Base-by-base conservation (phyloP, 1,284 basidiomycete genomes). In the Irpex sp. region DNA sequence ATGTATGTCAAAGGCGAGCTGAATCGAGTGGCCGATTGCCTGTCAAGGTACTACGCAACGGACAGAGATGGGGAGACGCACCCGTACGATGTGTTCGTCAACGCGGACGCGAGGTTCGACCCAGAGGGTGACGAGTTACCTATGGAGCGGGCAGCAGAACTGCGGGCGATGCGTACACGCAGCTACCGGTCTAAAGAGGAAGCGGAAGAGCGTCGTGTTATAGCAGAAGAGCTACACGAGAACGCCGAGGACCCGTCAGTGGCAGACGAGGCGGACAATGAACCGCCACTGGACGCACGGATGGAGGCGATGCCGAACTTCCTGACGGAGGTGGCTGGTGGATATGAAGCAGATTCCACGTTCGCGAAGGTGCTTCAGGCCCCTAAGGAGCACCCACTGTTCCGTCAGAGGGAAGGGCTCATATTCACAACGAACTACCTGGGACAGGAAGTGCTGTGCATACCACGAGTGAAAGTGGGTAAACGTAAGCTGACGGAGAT, bases 21-120 rank as follows among this genome's bases (percentile, higher is more conserved):
- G 21, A 60, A 77, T 54, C 68, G 64, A 45, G 68, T 76, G 0
- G 73, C 72, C 0, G 73, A 77, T 55, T 57, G 57, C 14, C 56
- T 75, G 10, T 77, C 69, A 1, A 5, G 60, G 36, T 61, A 57
- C n/a, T 61, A 48, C 35, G 39, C 68, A 1, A 49, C n/a, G 5
- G 60, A 57, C 23, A 14, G 23, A 10, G 42, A 57, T 2, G 49
- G 49, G 8, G 56, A 61, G 35, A 10, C 19, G 10, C 60, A 61
- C 47, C 5, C 28, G 3, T 36, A 51, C 47, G 51, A 59, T 35
- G 58, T 56, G 28, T 63, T 57, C 18, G 52, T 57, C 8, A 36
- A 10, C 18, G 55, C 58, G 9, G 61, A 63, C 23, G 55, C 37
- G 5, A 55, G 59, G 4, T 28, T 61, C 33, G 56, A 61, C 33